These are phyloP conservation scores for Ceratocystiopsis minuta DNA, from an alignment of 2,329 filamentous ascomycete genomes.

Conservation along the genomic window DNA sequence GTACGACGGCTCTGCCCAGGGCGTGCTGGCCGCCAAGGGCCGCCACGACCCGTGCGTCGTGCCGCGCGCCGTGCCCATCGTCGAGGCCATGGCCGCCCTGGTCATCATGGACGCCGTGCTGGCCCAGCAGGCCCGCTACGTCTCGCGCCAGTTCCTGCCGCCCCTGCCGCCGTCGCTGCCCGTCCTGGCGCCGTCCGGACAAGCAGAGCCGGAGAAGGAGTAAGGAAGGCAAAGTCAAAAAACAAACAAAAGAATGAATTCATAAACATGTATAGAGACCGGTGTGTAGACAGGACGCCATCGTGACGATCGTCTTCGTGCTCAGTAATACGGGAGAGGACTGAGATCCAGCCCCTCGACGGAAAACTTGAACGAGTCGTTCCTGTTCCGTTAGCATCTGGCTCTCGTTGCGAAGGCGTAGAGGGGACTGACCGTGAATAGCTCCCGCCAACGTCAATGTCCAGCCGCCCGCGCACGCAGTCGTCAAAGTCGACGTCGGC, in stretches of 20 bases:
- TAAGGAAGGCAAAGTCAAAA: neutral
- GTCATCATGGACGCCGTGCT: constrained; percentile 75
- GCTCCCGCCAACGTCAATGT: constrained; percentile 69
- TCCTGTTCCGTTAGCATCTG: too few species aligned
- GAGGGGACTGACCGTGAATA: constrained; percentile 49
- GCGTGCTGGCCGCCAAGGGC: constrained; percentile 76
- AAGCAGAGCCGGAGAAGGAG: neutral
- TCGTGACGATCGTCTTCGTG: too few species aligned
- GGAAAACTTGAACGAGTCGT: neutral
- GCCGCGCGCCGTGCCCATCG: constrained; percentile 69
- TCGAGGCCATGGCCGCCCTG: constrained; percentile 80
- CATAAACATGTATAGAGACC: neutral
- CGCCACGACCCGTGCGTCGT: constrained; percentile 90
- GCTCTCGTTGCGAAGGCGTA: too few species aligned
- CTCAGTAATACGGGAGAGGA: too few species aligned
- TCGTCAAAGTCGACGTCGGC: constrained; percentile 75
- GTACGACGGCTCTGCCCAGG: constrained; percentile 54
- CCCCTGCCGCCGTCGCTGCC: constrained; percentile 13
- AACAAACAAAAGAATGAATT: neutral
- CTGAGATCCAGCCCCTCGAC: neutral
- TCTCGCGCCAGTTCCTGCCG: constrained; percentile 26
- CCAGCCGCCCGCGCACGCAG: constrained; percentile 62
- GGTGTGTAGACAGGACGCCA: too few species aligned
- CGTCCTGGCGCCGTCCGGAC: too few species aligned
- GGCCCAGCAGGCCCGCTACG: constrained; percentile 52